Evolutionary conservation across 1,284 basidiomycete genomes (phyloP).

Genomic region (Rhodotorula sp.): DNA sequence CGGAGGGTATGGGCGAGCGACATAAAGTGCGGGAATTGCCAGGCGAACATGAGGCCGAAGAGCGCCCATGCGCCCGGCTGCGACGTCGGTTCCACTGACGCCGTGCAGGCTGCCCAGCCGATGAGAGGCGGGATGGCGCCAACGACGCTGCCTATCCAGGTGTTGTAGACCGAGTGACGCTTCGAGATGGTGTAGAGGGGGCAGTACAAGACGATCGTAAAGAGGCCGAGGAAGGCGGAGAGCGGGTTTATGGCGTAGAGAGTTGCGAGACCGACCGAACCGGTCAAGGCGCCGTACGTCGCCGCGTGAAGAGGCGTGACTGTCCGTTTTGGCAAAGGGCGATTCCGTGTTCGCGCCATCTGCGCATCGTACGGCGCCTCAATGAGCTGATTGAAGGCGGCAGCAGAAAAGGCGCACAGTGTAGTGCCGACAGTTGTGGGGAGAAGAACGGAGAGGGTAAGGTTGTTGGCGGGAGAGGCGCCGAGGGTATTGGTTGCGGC

Average conservation of each 20-base stretch:
- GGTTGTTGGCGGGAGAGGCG: slow-evolving; percentile 18
- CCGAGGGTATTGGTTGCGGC: slow-evolving; percentile 4
- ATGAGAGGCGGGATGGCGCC: slow-evolving; percentile 92
- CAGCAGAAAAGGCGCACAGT: slow-evolving; percentile 88
- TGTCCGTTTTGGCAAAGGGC: slow-evolving; percentile 82
- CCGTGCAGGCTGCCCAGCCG: slow-evolving; percentile 96
- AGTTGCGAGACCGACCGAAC: slow-evolving; percentile 71
- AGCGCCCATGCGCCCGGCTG: slow-evolving; percentile 59
- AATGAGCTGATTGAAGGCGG: slow-evolving; percentile 90
- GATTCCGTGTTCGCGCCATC: slow-evolving; percentile 83
- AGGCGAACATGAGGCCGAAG: slow-evolving; percentile 82
- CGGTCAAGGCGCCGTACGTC: slow-evolving; percentile 72
- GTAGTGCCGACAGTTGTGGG: slow-evolving; percentile 85
- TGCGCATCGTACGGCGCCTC: slow-evolving; percentile 97
- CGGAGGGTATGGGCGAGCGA: slow-evolving; percentile 83
- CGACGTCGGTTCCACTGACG: slow-evolving; percentile 66
- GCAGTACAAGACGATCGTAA: slow-evolving; percentile 86
- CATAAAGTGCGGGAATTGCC: slow-evolving; percentile 99
- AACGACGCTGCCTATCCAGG: slow-evolving; percentile 92
- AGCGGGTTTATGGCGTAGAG: slow-evolving; percentile 84
- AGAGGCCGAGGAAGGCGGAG: slow-evolving; percentile 77
- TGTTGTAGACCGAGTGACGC: slow-evolving; percentile 82
- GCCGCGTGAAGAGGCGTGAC: slow-evolving; percentile 82
- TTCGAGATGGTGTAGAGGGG: slow-evolving; percentile 93
- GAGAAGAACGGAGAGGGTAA: slow-evolving; percentile 58